These are phyloP conservation scores for Ogataea allantospora DNA, from an alignment of 805 yeast genomes.

Conservation along the genomic window DNA sequence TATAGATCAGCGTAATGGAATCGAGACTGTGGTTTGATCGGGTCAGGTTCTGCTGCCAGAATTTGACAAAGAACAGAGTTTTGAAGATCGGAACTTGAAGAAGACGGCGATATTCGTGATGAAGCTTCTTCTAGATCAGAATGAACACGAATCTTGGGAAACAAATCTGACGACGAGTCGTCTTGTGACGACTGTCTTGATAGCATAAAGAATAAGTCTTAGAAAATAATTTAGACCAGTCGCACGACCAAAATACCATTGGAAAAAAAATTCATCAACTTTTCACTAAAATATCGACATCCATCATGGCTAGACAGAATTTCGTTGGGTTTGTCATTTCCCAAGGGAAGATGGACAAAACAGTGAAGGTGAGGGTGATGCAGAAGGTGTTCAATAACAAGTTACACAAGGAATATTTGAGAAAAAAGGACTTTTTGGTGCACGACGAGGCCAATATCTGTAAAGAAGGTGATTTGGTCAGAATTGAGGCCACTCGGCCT, in stretches of 20 bases:
- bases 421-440: constrained; percentile 80
- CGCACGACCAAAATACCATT: constrained; percentile 5
- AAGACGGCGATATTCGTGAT: neutral
- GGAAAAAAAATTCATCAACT: constrained; percentile 1
- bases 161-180: constrained; percentile 4
- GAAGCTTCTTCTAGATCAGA: neutral
- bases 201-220: neutral
- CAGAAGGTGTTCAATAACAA: constrained; percentile 67
- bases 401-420: constrained; percentile 72
- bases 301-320: constrained; percentile 79
- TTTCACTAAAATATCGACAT: neutral
- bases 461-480: constrained; percentile 92
- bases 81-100: constrained; percentile 2
- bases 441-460: constrained; percentile 93
- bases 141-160: neutral
- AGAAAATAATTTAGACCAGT: neutral
- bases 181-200: constrained; percentile 3
- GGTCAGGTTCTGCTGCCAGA: neutral
- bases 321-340: constrained; percentile 91
- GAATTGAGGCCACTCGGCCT: constrained; percentile 88
- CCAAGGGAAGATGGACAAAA: constrained; percentile 94
- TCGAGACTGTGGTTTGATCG: constrained; percentile 6
- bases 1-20: constrained; percentile 27
- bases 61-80: constrained; percentile 6
- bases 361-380: constrained; percentile 89